phyloP scores from a whole-genome alignment of 805 yeast species.

The Saccharomycopsis javanensis region DNA sequence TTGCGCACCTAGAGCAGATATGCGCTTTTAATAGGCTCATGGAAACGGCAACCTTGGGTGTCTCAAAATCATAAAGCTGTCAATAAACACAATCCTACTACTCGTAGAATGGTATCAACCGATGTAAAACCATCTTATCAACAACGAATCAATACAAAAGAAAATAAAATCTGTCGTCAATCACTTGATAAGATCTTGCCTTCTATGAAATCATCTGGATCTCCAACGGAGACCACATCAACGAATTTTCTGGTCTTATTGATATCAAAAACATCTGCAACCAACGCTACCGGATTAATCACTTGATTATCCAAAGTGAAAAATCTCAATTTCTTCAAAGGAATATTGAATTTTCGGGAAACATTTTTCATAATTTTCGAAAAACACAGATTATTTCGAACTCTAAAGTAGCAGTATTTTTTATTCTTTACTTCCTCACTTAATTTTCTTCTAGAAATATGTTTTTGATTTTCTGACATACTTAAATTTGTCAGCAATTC shows the following conservation, averaged over 20 bases:
- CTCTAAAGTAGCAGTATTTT: neutral
- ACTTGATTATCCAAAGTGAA: neutral
- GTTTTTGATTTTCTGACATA: neutral
- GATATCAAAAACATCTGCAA: neutral
- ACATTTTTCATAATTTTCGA: neutral
- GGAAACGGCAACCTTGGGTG: too few relatives aligned
- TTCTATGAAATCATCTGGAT: slow-evolving; percentile 1
- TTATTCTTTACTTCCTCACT: neutral
- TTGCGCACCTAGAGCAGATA: too few relatives aligned
- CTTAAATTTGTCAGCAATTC: neutral
- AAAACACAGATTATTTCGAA: neutral
- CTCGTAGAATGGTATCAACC: too few relatives aligned
- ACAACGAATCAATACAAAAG: too few relatives aligned
- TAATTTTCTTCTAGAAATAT: neutral
- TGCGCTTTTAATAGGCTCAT: too few relatives aligned
- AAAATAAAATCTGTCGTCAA: neutral
- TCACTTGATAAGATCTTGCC: neutral
- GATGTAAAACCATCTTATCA: too few relatives aligned
- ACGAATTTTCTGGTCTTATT: neutral
- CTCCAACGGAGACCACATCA: neutral
- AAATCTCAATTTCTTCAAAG: neutral
- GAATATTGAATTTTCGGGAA: neutral
- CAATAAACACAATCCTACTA: too few relatives aligned
- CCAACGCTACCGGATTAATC: neutral
- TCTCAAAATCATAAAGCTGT: too few relatives aligned